Evolutionary conservation across 352 stramenopile species (phyloP).

Genomic region (Pythium scleroteichum): DNA sequence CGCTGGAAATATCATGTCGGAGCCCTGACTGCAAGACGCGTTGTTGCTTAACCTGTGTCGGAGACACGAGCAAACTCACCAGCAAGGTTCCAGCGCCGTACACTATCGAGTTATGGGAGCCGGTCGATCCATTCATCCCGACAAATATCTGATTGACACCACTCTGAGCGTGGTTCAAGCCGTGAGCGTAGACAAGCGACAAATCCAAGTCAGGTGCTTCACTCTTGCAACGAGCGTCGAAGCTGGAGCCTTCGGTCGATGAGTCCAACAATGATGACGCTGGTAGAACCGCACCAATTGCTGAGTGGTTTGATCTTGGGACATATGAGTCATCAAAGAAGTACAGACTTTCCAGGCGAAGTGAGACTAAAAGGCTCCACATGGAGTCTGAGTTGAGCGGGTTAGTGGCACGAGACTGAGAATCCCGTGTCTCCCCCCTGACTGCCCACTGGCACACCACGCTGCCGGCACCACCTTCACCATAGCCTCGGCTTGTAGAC

Average conservation of each 20-base stretch:
- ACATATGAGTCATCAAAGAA: constrained; percentile 25
- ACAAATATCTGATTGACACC: constrained; percentile 51
- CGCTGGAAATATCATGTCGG: constrained; percentile 41
- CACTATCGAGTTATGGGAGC: constrained; percentile 23
- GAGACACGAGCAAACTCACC: constrained; percentile 39
- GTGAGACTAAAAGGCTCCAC: constrained; percentile 2
- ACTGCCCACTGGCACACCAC: constrained; percentile 68
- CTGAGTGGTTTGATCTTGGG: constrained; percentile 6
- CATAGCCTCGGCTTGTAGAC: constrained; percentile 36
- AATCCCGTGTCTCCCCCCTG: constrained; percentile 10
- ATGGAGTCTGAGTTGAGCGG: constrained; percentile 6
- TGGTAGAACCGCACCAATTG: constrained; percentile 16
- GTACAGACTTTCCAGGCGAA: constrained; percentile 23
- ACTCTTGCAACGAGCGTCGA: constrained; percentile 14
- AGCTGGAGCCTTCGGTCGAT: neutral
- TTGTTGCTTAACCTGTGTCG: constrained; percentile 31
- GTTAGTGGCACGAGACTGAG: constrained; percentile 12
- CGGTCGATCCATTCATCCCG: constrained; percentile 17
- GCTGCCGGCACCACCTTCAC: constrained; percentile 23
- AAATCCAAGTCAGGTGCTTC: constrained; percentile 68
- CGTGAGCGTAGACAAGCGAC: constrained; percentile 43
- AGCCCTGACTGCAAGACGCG: constrained; percentile 45
- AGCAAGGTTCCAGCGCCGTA: constrained; percentile 52
- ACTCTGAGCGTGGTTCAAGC: constrained; percentile 46
- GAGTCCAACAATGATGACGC: neutral